Evolutionary conservation across 345 rosid genomes (phyloP).

Genomic region (Salix dunnii): DNA sequence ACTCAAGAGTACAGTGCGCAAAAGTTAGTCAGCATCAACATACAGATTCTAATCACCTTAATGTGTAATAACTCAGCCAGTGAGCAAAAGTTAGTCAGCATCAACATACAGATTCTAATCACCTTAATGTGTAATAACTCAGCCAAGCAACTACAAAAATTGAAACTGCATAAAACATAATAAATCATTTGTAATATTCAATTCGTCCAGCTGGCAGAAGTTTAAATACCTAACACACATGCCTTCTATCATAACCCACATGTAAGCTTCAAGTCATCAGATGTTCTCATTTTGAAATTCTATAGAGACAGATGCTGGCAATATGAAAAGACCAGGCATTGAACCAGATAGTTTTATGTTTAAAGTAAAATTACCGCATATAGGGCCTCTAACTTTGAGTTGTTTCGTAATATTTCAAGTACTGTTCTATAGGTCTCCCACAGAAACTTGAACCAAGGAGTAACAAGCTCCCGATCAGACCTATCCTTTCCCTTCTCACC

Average conservation of each 20-base stretch:
- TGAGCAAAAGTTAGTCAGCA: neutral
- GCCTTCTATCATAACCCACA: neutral
- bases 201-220: neutral
- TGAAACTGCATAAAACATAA: neutral
- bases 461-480: conserved; percentile 95
- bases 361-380: conserved; percentile 72
- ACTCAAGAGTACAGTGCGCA: neutral
- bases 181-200: neutral
- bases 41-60: neutral
- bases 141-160: neutral
- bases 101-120: neutral
- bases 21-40: neutral
- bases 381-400: conserved; percentile 92
- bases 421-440: conserved; percentile 99
- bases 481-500: conserved; percentile 99
- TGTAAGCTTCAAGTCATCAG: neutral
- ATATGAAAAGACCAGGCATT: neutral
- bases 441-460: conserved; percentile 98
- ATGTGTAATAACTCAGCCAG: neutral
- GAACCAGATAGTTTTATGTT: neutral
- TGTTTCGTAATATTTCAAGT: conserved; percentile 89
- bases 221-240: neutral
- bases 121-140: neutral
- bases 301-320: neutral
- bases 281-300: neutral